Base-by-base conservation (phyloP, 768 basidiomycete species). In the Termitomyces titanicus region DNA sequence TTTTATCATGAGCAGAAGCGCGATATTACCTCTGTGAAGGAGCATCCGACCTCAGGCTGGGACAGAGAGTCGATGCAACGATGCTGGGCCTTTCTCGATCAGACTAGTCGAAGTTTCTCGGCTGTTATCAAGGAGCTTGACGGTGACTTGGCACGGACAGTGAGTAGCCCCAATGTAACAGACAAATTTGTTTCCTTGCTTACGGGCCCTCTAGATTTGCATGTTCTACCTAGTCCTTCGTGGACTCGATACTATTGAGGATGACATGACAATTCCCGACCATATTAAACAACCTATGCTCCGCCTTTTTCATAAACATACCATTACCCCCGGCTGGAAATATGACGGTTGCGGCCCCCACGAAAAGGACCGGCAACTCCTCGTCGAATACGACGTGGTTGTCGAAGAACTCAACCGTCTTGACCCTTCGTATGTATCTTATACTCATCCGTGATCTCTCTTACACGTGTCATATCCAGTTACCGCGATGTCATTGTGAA, bases 81-180 rank as follows among this genome's bases (percentile, higher is more conserved):
- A 40, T 98, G 94, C 66, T 98, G 94, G 95, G 75, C 81, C 7
- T 87, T 94, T 63, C 75, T 98, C 51, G 95, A 98, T 77, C 53
- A 77, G 71, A 95, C 94, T 4, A 93, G 92, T 61, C 74, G 96
- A 62, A 92, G 88, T 72, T 99, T 97, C 63, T 79, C 93, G 0
- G 85, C 89, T 0, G 96, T 99, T 58, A 93, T 98, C 65, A 98
- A 96, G 72, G 92, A 97, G 71, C 75, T 98, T 4, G 94, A 99
- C 29, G 96, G 94, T 0, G 96, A 98, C 68, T 73, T 99, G 58
- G 94, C 94, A 3, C 77, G 96, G 58, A 89, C 88, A 39, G 95
- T 97, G 68, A 72, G 93, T 84, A 25, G 29, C n/a, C 25, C 17
- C 15, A 25, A 12, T 42, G 22, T 10, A 22, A 17, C 31, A 51